Base-by-base conservation (phyloP, 2,329 filamentous ascomycete genomes). In the Fusarium longipes region DNA sequence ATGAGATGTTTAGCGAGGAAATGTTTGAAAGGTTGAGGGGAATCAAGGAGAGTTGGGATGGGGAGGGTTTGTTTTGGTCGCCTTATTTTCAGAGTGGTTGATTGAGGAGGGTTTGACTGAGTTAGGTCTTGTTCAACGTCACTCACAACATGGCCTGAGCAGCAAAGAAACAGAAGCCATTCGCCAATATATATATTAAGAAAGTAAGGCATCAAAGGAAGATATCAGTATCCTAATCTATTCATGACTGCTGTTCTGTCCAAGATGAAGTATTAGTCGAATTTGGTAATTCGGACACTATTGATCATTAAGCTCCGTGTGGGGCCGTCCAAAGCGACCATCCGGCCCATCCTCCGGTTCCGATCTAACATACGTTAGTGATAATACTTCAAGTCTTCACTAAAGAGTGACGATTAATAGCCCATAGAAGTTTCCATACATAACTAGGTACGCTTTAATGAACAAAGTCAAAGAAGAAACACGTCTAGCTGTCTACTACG, bases 31-130 rank as follows among this genome's bases (percentile, higher is more conserved):
- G 67, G 39, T 18, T 74, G 22, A 65, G 14, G 30, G 50, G 33
- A n/a, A 40, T 71, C 8, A 74, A 75, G 52, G 32, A 18, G 40
- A 35, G 24, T 8, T 76, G 74, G 74, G 73, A 76, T 52, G 17
- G 43, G 6, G 63, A 71, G 1, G 58, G 63, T 0, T 14, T 76
- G 1, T 76, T 76, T 48, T 76, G 74, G 74, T 73, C 50, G 24
- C 72, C 72, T 11, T 73, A 67, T 8, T 22, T 11, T 1, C 11
- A 35, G 42, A 11, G 14, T 3, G 3, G 5, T 24, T 29, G 5
- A 39, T 20, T n/a, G 3, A 3, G 8, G 4, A 6, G 0, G 2
- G 8, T 18, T 6, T 20, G n/a, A 17, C 5, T n/a, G n/a, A n/a
- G n/a, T n/a, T n/a, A n/a, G 14, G 35, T 5, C 17, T 36, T 36